Percentiles rank a stretch among this genome's conserved stretches.
These are phyloP conservation scores for Kalmusia sp. DNA, from an alignment of 2,329 filamentous ascomycete genomes.

Conservation along the genomic window DNA sequence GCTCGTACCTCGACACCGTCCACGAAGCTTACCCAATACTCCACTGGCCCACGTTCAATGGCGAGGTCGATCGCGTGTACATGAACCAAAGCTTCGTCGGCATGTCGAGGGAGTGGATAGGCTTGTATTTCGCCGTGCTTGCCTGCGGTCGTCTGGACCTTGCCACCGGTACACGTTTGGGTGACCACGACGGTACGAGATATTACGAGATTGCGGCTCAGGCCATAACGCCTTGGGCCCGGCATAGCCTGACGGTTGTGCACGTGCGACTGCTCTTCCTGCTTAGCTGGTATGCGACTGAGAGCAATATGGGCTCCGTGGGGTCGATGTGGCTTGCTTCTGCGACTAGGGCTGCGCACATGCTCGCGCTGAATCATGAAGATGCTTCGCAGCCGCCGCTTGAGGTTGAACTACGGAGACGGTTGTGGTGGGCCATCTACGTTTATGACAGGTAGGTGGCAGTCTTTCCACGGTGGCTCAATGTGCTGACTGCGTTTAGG, in stretches of 20 bases:
- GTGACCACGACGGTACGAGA: conserved; percentile 64
- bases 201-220: conserved; percentile 75
- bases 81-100: conserved; percentile 66
- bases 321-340: conserved; percentile 87
- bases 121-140: conserved; percentile 82
- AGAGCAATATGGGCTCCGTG: conserved; percentile 84
- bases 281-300: conserved; percentile 79
- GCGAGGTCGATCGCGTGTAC: conserved; percentile 80
- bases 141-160: conserved; percentile 82
- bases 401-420: conserved; percentile 83
- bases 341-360: conserved; percentile 81
- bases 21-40: conserved; percentile 85
- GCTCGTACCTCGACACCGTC: conserved; percentile 76
- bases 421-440: conserved; percentile 95
- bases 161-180: conserved; percentile 61
- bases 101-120: conserved; percentile 73
- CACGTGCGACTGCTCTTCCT: conserved; percentile 76
- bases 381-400: conserved; percentile 74
- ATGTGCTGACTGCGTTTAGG: conserved; percentile 51
- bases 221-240: conserved; percentile 82
- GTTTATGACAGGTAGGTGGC: conserved; percentile 75
- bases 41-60: conserved; percentile 84
- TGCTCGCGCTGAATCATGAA: conserved; percentile 81
- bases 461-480: conserved; percentile 26
- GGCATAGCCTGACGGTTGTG: conserved; percentile 77